Base-by-base conservation (phyloP, 805 yeast species). In the Candida ascalaphidarum region DNA sequence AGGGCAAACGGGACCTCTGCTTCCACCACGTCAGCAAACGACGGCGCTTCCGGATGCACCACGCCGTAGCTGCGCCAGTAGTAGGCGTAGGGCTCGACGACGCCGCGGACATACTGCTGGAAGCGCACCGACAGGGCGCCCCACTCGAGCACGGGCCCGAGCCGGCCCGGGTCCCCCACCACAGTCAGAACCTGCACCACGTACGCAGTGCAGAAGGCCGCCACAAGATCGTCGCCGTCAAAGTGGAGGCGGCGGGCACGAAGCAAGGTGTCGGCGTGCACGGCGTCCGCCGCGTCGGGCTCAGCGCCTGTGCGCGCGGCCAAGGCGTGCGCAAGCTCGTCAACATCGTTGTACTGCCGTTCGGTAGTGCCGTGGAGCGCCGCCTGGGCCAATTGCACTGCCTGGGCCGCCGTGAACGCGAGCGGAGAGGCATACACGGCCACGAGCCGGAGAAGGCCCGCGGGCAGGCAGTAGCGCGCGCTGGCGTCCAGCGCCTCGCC, bases 21-120 rank as follows among this genome's bases (percentile, higher is more conserved):
- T 10, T n/a, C 12, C 5, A 20, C 22, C 22, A 20, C 22, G 12
- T 9, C 7, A 10, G n/a, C 11, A 12, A 9, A 5, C 12, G n/a
- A 20, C 6, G 12, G 12, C 12, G 12, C 22, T 9, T 12, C 22
- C 6, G 5, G 12, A 9, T 7, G 12, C 6, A n/a, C 7, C n/a
- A 28, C 25, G 8, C 34, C 41, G 12, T 35, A 37, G 24, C 30
- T 31, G 3, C 15, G 25, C 29, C 36, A 32, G 26, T 29, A 44
- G 25, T 40, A 43, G 16, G 30, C 9, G 32, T 36, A 44, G 4
- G 50, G 50, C 17, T 26, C 26, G 7, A 44, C 17, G 12, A 41
- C n/a, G 10, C 45, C 48, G 7, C 28, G 22, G 22, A 23, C 28
- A 48, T 48, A 44, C n/a, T 30, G 23, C 5, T 37, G 18, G 22